These are phyloP conservation scores for Rachicladosporium sp. DNA, from an alignment of 2,329 filamentous ascomycete species.

Conservation along the genomic window DNA sequence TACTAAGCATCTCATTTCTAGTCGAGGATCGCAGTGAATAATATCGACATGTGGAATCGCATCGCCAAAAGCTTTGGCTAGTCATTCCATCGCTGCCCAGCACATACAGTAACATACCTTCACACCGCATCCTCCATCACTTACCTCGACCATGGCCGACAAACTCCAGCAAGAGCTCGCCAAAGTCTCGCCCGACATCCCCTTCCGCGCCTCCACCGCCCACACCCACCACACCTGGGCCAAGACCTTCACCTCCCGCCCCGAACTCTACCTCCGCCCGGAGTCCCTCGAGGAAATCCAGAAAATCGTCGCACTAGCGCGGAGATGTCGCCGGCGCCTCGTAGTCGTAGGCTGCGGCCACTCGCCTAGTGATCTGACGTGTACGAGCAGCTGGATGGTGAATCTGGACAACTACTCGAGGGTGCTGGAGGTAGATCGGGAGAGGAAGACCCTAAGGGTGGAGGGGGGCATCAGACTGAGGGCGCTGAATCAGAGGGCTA, in stretches of 20 bases:
- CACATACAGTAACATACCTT: background rate
- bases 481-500: conserved; percentile 60
- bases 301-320: conserved; percentile 69
- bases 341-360: conserved; percentile 80
- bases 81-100: background rate
- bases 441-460: conserved; percentile 57
- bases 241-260: conserved; percentile 75
- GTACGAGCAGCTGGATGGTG: conserved; percentile 85
- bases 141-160: conserved; percentile 9
- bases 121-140: too few species aligned
- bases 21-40: conserved; percentile 4
- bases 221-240: conserved; percentile 91
- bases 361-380: conserved; percentile 83
- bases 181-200: conserved; percentile 48
- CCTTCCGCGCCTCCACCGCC: conserved; percentile 61
- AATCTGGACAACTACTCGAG: conserved; percentile 76
- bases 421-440: conserved; percentile 56
- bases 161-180: conserved; percentile 42
- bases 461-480: conserved; percentile 84
- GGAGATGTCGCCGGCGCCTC: conserved; percentile 66
- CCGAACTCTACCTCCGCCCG: conserved; percentile 84
- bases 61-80: conserved; percentile 4
- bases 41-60: conserved; percentile 7
- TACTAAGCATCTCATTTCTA: too few species aligned
- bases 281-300: conserved; percentile 68